A percentile compares a stretch with the other conserved stretches of the same genome.
These are phyloP conservation scores for Peterozyma xylosa DNA, from an alignment of 805 yeast genomes.

Conservation along the genomic window DNA sequence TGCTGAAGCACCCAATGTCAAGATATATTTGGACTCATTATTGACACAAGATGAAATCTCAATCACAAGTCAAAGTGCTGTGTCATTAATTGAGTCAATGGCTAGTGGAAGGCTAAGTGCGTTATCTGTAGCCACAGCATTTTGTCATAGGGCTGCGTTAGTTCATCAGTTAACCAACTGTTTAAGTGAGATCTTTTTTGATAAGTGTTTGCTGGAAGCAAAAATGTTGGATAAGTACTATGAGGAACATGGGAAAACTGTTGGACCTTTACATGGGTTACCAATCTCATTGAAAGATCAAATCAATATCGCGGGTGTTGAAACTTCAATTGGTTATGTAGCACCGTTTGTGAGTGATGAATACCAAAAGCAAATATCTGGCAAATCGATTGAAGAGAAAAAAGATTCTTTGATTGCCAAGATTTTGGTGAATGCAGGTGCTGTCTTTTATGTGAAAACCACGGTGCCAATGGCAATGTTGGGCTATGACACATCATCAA, in stretches of 20 bases:
- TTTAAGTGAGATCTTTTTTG: conserved; percentile 17
- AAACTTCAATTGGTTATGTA: conserved; percentile 14
- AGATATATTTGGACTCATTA: conserved; percentile 12
- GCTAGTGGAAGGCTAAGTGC: conserved; percentile 11
- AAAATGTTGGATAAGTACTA: conserved; percentile 12
- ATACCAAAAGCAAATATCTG: conserved; percentile 13
- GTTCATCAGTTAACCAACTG: conserved; percentile 20
- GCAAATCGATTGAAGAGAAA: conserved; percentile 6
- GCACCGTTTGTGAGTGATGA: conserved; percentile 23
- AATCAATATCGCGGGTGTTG: conserved; percentile 27
- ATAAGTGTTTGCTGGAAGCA: conserved; percentile 16
- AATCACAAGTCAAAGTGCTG: conserved; percentile 16
- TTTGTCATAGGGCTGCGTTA: conserved; percentile 21
- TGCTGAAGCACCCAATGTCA: conserved; percentile 18
- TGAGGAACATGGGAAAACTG: conserved; percentile 8
- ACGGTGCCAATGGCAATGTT: conserved; percentile 51
- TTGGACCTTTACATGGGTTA: conserved; percentile 19
- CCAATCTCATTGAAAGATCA: conserved; percentile 49
- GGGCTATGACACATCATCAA: conserved; percentile 49
- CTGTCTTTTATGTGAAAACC: conserved; percentile 46
- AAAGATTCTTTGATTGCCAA: conserved; percentile 14
- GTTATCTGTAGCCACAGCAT: conserved; percentile 15
- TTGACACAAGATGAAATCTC: conserved; percentile 15
- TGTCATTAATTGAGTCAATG: conserved; percentile 6
- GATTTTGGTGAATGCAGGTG: conserved; percentile 12